Percentiles rank a stretch among this genome's conserved stretches.
Conservation (phyloP, 2,329 filamentous ascomycete species). For the Pezicula rhizophila region DNA sequence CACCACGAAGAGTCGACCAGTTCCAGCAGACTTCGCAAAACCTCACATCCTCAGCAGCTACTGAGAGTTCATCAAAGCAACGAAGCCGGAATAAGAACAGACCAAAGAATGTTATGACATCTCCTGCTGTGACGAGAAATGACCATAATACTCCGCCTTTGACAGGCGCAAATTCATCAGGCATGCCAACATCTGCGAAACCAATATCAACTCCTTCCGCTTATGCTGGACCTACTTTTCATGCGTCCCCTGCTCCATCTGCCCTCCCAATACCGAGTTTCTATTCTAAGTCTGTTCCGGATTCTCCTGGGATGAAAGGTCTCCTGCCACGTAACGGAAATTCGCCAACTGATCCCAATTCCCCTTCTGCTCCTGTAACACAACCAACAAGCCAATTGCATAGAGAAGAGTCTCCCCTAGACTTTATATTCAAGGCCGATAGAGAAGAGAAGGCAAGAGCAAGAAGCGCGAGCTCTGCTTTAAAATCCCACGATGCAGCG, state of each 20-base stretch:
- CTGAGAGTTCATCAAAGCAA: conserved; percentile 24
- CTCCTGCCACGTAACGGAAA: conserved; percentile 37
- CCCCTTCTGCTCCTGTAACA: conserved; percentile 36
- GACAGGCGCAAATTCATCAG: conserved; percentile 17
- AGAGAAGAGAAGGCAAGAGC: conserved; percentile 66
- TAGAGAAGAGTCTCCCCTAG: conserved; percentile 70
- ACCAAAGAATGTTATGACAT: conserved; percentile 25
- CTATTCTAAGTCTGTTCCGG: conserved; percentile 67
- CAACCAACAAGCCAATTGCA: conserved; percentile 46
- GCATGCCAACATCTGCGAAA: conserved; percentile 29
- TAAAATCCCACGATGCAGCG: conserved; percentile 32
- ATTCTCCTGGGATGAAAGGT: conserved; percentile 45
- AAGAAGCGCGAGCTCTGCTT: conserved; percentile 45
- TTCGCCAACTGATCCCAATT: conserved; percentile 30
- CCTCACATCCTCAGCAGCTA: conserved; percentile 11
- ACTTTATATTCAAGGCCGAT: conserved; percentile 86
- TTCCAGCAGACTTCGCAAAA: conserved; percentile 9
- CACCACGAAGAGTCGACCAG: conserved; percentile 22
- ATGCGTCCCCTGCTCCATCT: conserved; percentile 87
- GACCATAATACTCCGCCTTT: conserved; percentile 22
- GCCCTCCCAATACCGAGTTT: conserved; percentile 88
- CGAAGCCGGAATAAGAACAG: conserved; percentile 25
- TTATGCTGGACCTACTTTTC: conserved; percentile 91
- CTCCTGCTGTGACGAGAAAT: conserved; percentile 20
- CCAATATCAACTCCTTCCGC: conserved; percentile 36